A percentile compares a stretch with the other conserved stretches of the same genome.
These are phyloP conservation scores for Fraxinus latifolia DNA, from an alignment of 305 asterid species.

Conservation along the genomic window DNA sequence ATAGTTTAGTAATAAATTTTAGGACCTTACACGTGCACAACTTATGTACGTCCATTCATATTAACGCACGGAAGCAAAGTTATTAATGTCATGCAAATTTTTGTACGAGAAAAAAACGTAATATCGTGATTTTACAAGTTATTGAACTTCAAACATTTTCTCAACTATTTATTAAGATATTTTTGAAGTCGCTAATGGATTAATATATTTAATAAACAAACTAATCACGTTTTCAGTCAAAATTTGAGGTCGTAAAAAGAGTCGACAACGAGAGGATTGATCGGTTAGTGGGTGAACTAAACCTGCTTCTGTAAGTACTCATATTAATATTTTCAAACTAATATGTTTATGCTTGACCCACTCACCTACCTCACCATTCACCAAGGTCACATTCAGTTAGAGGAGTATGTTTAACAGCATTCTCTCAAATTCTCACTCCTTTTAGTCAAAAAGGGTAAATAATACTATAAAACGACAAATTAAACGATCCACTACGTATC, in stretches of 20 bases:
- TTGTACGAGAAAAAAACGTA: no score
- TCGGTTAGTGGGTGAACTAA: constrained; percentile 73
- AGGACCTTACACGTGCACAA: no score
- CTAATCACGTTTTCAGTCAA: background rate
- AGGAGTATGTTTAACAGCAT: constrained; percentile 47
- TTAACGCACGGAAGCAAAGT: no score
- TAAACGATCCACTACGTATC: background rate
- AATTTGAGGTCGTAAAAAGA: background rate
- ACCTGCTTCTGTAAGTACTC: constrained; percentile 19
- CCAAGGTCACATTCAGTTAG: constrained; percentile 41
- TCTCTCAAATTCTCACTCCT: constrained; percentile 6
- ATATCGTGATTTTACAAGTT: background rate
- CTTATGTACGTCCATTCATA: no score
- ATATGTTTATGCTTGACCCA: constrained; percentile 5
- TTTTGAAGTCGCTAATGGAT: background rate
- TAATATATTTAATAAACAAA: background rate
- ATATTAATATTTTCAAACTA: background rate
- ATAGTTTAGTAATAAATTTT: no score
- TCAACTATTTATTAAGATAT: background rate
- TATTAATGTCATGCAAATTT: no score
- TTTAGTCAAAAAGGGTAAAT: constrained; percentile 10
- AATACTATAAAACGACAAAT: background rate
- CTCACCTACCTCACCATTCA: constrained; percentile 40
- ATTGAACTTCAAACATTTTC: background rate
- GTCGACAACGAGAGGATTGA: constrained; percentile 24